Evolutionary conservation across 1,284 basidiomycete species (phyloP), one percentile per base, ranked within the genome.

Genomic region (Apiotrichum montevideense): DNA sequence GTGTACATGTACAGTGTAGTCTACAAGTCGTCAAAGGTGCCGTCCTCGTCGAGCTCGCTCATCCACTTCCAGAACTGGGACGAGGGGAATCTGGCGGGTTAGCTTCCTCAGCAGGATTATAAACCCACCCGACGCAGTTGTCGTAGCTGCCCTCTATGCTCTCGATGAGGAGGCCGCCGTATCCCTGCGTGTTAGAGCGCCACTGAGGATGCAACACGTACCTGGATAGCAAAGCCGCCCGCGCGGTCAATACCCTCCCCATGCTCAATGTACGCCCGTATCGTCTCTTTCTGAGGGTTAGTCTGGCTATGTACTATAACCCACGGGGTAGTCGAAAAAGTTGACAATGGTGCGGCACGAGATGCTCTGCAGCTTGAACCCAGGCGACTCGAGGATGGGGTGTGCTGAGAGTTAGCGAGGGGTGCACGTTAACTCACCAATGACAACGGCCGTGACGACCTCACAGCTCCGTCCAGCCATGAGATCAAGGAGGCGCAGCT

Each of bases 221-320:
- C 90, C 81, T 98, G 95, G 47, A 95, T 86, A 2, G 92, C 92
- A 72, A 98, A 98, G 0, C 95, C 95, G 4, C 94, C 95, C 0
- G 94, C 94, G 21, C 92, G 83, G 69, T 96, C 91, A 46, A 87
- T 72, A 0, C 95, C 95, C 75, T 98, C 95, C 1, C 86, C 88
- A 52, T 83, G 87, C 37, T 92, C 86, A 35, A 87, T 90, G 68
- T 98, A 98, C 0, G 91, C 90, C 63, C 88, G 72, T 11, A 97
- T 78, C 6, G 90, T 69, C 46, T 72, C 69, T 32, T 70, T 66
- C 56, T 77, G 62, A 1, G 14, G 4, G 7, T 29, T n/a, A 29
- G 35, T 8, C 1, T 13, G 4, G 7, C 3, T 10, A n/a, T 4
- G 6, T 21, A 9, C 9, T 8, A 9, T 9, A 8, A 37, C 84